Conservation (phyloP, 164 flowering plant species). For the Aristolochia contorta region DNA sequence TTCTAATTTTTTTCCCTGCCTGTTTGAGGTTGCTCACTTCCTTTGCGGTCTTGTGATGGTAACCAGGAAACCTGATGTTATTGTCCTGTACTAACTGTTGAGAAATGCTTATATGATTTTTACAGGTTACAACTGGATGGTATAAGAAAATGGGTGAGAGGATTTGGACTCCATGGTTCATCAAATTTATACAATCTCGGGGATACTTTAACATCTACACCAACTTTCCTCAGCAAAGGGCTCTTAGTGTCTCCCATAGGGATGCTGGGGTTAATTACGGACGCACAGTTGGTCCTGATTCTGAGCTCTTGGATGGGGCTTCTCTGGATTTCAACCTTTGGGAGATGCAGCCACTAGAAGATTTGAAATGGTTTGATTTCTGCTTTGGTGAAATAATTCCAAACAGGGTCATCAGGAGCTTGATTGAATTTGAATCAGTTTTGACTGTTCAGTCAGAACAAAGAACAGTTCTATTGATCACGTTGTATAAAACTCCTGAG, state of each 20-base stretch:
- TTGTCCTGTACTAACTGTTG: no score
- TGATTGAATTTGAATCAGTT: constrained; percentile 42
- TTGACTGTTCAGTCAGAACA: constrained; percentile 50
- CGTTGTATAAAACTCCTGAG: constrained; percentile 31
- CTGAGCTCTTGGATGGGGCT: constrained; percentile 44
- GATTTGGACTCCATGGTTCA: constrained; percentile 99
- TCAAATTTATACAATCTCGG: constrained; percentile 73
- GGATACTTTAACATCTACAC: constrained; percentile 89
- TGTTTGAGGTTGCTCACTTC: no score
- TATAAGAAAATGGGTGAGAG: constrained; percentile 90
- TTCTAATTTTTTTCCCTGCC: no score
- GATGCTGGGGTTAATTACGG: constrained; percentile 97
- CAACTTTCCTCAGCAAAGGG: constrained; percentile 61
- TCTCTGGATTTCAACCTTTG: constrained; percentile 38
- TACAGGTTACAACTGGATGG: constrained; percentile 93
- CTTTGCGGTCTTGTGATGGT: no score
- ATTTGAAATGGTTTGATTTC: constrained; percentile 87
- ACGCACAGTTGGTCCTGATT: constrained; percentile 94
- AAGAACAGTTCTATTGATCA: constrained; percentile 43
- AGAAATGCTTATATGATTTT: not conserved
- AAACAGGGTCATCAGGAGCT: constrained; percentile 38
- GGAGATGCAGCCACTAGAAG: constrained; percentile 44
- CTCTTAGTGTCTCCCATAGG: constrained; percentile 78
- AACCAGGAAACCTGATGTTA: no score
- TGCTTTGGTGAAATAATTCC: constrained; percentile 77